Evolutionary conservation across 2,329 filamentous ascomycete species (phyloP), one percentile per base, ranked within the genome.

Genomic region (Madurella mycetomatis): DNA sequence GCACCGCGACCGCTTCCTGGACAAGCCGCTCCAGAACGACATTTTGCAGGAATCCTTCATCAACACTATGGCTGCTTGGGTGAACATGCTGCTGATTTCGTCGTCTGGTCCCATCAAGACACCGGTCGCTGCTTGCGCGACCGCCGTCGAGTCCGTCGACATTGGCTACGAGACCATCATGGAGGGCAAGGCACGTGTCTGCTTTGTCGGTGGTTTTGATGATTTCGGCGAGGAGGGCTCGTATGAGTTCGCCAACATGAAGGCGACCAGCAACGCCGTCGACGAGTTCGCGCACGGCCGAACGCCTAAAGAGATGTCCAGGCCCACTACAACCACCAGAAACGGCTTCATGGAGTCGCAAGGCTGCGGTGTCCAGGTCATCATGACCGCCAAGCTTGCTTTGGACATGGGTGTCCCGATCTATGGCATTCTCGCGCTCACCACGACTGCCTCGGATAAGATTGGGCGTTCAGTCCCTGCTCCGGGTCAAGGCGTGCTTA

Each of bases 181-280:
- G 66, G 92, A 97, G 73, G 94, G 94, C 74, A 99, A 99, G 81
- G 94, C 95, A 56, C 89, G 92, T 49, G 84, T 99, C 67, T 97
- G 92, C 81, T 87, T 99, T 62, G 95, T 99, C 56, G 94, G 94
- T 82, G 94, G 94, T 64, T 97, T 99, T 68, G 94, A 99, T 76
- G 95, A 99, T 75, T 96, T 99, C 78, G 91, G 95, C 67, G 94
- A 99, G 76, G 94, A 99, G 76, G 95, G 94, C 49, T 99, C 94
- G 1, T 99, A 96, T 69, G 94, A 99, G 73, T 99, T 99, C 71
- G 94, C 94, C 79, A 99, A 99, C 80, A 99, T 99, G 94, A 95
- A 96, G 76, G 94, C 94, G 56, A 99, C 94, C 53, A 96, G 92
- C 82, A 99, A 97, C 69, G 92, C 92, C 25, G 88, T 96, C 58